phyloP scores from a whole-genome alignment of 768 basidiomycete genomes.

The Pleurotus djamor region DNA sequence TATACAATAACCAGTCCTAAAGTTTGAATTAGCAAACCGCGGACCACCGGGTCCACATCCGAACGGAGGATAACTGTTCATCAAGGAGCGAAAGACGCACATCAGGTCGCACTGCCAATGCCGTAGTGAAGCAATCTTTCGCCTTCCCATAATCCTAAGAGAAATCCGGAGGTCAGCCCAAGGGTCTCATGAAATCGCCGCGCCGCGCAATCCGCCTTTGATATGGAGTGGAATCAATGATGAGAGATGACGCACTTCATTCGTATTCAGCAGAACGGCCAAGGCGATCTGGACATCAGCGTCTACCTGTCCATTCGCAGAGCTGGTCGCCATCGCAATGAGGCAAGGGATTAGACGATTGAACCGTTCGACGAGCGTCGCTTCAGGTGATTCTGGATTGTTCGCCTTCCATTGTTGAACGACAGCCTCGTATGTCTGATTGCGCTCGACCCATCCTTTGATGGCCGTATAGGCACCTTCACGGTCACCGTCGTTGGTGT shows the following conservation, averaged over 20 bases:
- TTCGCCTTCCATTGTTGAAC: conserved; percentile 37
- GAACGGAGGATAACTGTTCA: not conserved
- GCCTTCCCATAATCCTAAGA: conserved; percentile 86
- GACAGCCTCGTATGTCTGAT: conserved; percentile 49
- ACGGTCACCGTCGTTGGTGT: conserved; percentile 86
- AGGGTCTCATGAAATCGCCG: not conserved
- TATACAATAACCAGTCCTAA: conserved; percentile 91
- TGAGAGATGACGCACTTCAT: conserved; percentile 55
- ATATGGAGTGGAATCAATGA: too few species aligned
- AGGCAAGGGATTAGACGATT: conserved; percentile 67
- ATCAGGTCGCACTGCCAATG: conserved; percentile 83
- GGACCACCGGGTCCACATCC: conserved; percentile 1
- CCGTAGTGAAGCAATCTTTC: conserved; percentile 90
- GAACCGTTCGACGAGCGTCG: conserved; percentile 37
- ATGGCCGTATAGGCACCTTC: conserved; percentile 76
- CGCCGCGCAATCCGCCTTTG: too few species aligned
- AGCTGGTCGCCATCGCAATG: conserved; percentile 74
- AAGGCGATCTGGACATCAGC: conserved; percentile 95
- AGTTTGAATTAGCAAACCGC: conserved; percentile 4
- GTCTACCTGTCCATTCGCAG: conserved; percentile 65
- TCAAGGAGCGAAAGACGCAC: conserved; percentile 37
- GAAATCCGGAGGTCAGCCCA: not conserved
- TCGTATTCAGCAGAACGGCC: conserved; percentile 89
- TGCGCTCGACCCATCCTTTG: conserved; percentile 75
- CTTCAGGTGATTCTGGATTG: conserved; percentile 22